Base-by-base conservation (phyloP, 306 rosid genomes). In the Medicago ruthenica region DNA sequence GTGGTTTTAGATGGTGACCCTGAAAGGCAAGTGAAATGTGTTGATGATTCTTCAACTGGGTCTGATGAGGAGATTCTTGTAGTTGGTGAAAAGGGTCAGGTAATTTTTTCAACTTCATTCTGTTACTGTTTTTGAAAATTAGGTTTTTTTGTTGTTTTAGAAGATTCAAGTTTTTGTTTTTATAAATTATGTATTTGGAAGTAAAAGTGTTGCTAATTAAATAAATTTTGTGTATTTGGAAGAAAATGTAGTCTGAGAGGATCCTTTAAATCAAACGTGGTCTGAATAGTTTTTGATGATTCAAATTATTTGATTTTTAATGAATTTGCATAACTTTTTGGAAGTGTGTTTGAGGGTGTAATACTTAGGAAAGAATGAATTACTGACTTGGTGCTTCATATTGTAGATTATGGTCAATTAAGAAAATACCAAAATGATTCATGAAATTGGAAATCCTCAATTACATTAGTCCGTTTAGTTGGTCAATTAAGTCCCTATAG, bases 51-150 rank as follows among this genome's bases (percentile, higher is more conserved):
- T 16, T 31, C 36, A 7, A 59, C 37, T 60, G 85, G 69, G 39
- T 0, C 6, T 34, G 37, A 34, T 34, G 37, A 93, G 21, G 96
- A 93, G 62, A 76, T 90, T 84, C 63, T 79, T 61, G 75, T 93
- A 6, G 85, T 93, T 67, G 94, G 88, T 27, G 95, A 87, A 84
- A 93, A 82, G 87, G 93, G 98, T 40, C 96, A 86, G 93, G 98
- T 93, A 80, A 47, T 14, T 48, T 47, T 3, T 50, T 8, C 15
- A 31, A 16, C 50, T 54, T 58, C 6, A 0, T 9, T 70, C 27
- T 50, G 8, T 0, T 48, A 4, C 8, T 3, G 34, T 4, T 39
- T 36, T 0, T 47, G 16, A 3, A 3, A 37, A 27, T 78, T 55
- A 6, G 54, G 2, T 2, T 51, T 27, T 42, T 15, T 12, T 16